Conservation (phyloP, 805 yeast species). For the Millerozyma miso region DNA sequence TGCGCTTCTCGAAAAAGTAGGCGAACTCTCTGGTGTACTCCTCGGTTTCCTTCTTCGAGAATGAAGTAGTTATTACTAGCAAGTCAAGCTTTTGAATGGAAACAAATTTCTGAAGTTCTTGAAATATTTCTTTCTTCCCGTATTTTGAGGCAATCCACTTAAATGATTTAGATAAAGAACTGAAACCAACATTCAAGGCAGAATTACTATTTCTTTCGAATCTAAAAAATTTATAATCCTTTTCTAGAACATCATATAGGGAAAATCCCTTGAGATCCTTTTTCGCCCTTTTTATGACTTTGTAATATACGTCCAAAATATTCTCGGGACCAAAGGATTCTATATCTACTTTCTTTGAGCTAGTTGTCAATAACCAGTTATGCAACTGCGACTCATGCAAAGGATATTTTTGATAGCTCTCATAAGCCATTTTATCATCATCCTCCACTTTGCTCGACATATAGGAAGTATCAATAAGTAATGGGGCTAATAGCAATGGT, state of each 20-base stretch:
- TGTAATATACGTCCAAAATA: conserved; percentile 13
- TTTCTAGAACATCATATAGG: conserved; percentile 59
- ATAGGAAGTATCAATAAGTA: conserved; percentile 72
- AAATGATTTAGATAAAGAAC: conserved; percentile 66
- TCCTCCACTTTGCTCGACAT: conserved; percentile 59
- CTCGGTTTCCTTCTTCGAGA: conserved; percentile 27
- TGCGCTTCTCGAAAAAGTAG: conserved; percentile 16
- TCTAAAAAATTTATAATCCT: conserved; percentile 78
- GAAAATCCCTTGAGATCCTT: conserved; percentile 59
- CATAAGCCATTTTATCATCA: conserved; percentile 48
- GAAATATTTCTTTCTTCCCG: conserved; percentile 17
- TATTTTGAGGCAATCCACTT: conserved; percentile 43
- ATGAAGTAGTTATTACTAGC: conserved; percentile 36
- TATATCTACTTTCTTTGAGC: background rate
- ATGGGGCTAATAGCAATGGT: conserved; percentile 58
- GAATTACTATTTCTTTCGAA: conserved; percentile 26
- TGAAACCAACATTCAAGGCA: conserved; percentile 56
- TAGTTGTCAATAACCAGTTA: background rate
- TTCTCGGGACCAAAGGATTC: background rate
- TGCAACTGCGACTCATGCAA: background rate
- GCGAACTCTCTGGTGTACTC: conserved; percentile 33
- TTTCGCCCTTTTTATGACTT: conserved; percentile 45
- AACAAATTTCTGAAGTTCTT: conserved; percentile 17
- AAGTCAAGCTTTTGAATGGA: conserved; percentile 22
- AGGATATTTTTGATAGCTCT: conserved; percentile 29